Conservation (phyloP, 2,329 filamentous ascomycete species). For the Cladosporium austrohemisphaericum region DNA sequence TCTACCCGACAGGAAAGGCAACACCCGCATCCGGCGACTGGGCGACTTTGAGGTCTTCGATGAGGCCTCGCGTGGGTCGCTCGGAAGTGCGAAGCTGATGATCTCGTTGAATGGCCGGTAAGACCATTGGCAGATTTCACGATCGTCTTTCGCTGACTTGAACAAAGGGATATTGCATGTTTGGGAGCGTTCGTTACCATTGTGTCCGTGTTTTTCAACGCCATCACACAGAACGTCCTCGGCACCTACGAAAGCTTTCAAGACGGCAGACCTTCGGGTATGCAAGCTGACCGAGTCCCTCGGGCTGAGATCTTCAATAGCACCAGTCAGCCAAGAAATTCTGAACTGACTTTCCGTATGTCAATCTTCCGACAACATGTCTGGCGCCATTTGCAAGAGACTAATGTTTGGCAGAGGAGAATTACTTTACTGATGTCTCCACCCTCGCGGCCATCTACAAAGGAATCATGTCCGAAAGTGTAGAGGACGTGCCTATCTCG, state of each 20-base stretch:
- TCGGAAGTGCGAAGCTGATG: constrained; percentile 6
- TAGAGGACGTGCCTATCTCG: constrained; percentile 6
- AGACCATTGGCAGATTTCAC: not conserved
- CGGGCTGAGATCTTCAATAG: constrained; percentile 2
- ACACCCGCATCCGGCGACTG: not conserved
- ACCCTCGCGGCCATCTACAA: constrained; percentile 7
- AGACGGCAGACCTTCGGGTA: not conserved
- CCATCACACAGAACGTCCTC: constrained; percentile 14
- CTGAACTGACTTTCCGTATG: constrained; percentile 1
- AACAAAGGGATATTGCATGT: constrained; percentile 7
- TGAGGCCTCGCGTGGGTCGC: constrained; percentile 15
- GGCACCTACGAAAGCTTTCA: not conserved
- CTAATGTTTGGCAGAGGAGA: not conserved
- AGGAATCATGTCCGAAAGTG: constrained; percentile 3
- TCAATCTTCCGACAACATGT: no score
- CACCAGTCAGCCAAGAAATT: not conserved
- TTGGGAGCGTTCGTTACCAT: constrained; percentile 12
- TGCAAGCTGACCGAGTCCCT: not conserved
- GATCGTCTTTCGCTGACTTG: no score
- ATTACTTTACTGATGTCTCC: constrained; percentile 1
- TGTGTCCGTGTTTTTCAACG: constrained; percentile 9
- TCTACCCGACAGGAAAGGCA: not conserved
- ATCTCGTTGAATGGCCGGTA: constrained; percentile 6
- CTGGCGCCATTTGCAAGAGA: no score
- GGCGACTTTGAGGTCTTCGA: constrained; percentile 16